Evolutionary conservation across 2,329 filamentous ascomycete genomes (phyloP), one percentile per base, ranked within the genome.

Genomic region (Neodidymelliopsis sp.): DNA sequence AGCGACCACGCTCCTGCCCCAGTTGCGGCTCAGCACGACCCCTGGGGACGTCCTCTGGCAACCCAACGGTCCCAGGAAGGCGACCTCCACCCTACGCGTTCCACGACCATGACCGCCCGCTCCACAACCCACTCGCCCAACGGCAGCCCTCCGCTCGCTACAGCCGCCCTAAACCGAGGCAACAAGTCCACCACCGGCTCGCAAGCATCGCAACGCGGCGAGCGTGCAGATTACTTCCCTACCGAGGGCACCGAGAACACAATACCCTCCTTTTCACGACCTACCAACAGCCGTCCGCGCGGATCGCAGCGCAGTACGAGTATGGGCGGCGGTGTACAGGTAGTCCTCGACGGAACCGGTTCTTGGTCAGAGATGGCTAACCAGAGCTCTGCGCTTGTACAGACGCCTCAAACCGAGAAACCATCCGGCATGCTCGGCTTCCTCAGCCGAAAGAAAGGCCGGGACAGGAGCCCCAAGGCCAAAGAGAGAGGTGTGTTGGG

Each of bases 281-380:
- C 74, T 4, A 72, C 74, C 57, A 75, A 75, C 53, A 66, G 45
- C 53, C 77, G 81, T 28, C 80, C 79, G 11, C 79, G 82, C 29
- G 83, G 83, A 23, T 84, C 83, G 20, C 86, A 87, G 50, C 83
- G 90, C 41, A 88, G 90, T 48, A 86, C 84, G 48, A 90, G 87
- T 59, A 87, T 90, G 64, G 84, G 87, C 3, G 92, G 92, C 42
- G 93, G 93, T 13, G 85, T 97, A 45, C 91, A 96, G 72, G 90
- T 97, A 62, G 92, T 94, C 15, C 82, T 97, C 27, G 92, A 96
- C 62, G 91, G 91, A 65, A 85, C 87, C 12, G 90, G 91, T 51
- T 93, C 89, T 72, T 97, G 92, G 93, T 92, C 89, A 35, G 90
- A 96, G 55, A 82, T 97, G 70, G 90, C 91, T 37, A 87, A 92